Evolutionary conservation across 1,284 basidiomycete genomes (phyloP).

Genomic region (Uromyces viciae-fabae): DNA sequence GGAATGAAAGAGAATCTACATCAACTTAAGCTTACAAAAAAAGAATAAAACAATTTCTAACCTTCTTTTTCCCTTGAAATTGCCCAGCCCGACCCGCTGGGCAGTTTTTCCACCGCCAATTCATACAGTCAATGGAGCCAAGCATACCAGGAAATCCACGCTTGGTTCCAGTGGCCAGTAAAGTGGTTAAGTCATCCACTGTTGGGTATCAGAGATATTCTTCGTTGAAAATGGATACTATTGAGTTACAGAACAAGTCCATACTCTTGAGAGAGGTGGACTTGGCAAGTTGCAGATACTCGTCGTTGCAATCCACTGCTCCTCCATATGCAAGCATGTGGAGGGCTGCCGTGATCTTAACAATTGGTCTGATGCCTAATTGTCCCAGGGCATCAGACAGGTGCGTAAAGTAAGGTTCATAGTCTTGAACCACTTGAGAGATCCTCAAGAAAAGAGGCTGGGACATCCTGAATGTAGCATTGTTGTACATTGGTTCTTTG

Average conservation of each 20-base stretch:
- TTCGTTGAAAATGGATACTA: neutral
- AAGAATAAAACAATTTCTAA: too few relatives aligned
- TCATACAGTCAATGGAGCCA: neutral
- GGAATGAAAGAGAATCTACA: neutral
- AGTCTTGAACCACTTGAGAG: too few relatives aligned
- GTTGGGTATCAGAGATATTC: neutral
- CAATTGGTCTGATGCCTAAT: too few relatives aligned
- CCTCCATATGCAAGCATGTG: neutral
- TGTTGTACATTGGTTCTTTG: too few relatives aligned
- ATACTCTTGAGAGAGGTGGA: neutral
- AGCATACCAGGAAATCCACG: conserved; percentile 3
- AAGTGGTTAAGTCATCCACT: neutral
- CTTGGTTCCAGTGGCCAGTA: neutral
- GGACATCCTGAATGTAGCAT: too few relatives aligned
- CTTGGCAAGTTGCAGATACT: neutral
- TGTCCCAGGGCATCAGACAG: too few relatives aligned
- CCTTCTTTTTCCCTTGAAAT: neutral
- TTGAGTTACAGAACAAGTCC: neutral
- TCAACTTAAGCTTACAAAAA: neutral
- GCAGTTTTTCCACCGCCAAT: conserved; percentile 14
- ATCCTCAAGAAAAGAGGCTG: too few relatives aligned
- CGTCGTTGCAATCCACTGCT: neutral
- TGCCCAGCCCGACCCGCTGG: neutral
- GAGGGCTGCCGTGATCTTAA: conserved; percentile 2
- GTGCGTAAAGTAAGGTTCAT: too few relatives aligned